phyloP scores from a whole-genome alignment of 1,284 basidiomycete genomes.

The Austroboletus novae-zelandiae region DNA sequence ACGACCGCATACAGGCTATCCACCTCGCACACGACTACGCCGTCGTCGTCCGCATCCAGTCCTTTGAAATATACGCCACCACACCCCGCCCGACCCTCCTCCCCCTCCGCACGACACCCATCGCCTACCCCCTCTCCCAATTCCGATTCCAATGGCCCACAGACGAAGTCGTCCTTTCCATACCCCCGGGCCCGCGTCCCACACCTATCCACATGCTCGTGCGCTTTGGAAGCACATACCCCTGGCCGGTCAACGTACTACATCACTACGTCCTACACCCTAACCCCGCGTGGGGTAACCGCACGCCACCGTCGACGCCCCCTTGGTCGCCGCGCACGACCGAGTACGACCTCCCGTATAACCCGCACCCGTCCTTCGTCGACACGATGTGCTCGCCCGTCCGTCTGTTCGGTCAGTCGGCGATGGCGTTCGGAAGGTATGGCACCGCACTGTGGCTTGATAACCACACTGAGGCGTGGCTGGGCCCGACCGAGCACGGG shows the following conservation, averaged over 20 bases:
- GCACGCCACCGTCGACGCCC: background rate
- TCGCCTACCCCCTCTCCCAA: slow-evolving; percentile 42
- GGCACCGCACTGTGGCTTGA: slow-evolving; percentile 68
- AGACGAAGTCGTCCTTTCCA: slow-evolving; percentile 45
- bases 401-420: slow-evolving; percentile 53
- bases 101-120: slow-evolving; percentile 9
- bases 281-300: slow-evolving; percentile 26
- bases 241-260: slow-evolving; percentile 67
- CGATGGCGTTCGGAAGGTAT: slow-evolving; percentile 53
- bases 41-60: slow-evolving; percentile 39
- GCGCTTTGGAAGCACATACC: slow-evolving; percentile 58
- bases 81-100: slow-evolving; percentile 17
- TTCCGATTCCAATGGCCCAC: slow-evolving; percentile 55
- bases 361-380: slow-evolving; percentile 36
- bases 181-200: slow-evolving; percentile 10
- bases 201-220: slow-evolving; percentile 49
- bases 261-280: slow-evolving; percentile 56
- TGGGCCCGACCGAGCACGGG: slow-evolving; percentile 45
- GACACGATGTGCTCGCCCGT: slow-evolving; percentile 56
- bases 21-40: slow-evolving; percentile 40
- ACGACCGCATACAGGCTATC: slow-evolving; percentile 37
- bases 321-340: slow-evolving; percentile 15
- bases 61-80: slow-evolving; percentile 41
- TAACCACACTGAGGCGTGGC: slow-evolving; percentile 51
- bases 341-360: slow-evolving; percentile 45